Evolutionary conservation across 345 rosid genomes (phyloP), one percentile per base, ranked within the genome.

Genomic region (Eucalyptus lansdowneana): DNA sequence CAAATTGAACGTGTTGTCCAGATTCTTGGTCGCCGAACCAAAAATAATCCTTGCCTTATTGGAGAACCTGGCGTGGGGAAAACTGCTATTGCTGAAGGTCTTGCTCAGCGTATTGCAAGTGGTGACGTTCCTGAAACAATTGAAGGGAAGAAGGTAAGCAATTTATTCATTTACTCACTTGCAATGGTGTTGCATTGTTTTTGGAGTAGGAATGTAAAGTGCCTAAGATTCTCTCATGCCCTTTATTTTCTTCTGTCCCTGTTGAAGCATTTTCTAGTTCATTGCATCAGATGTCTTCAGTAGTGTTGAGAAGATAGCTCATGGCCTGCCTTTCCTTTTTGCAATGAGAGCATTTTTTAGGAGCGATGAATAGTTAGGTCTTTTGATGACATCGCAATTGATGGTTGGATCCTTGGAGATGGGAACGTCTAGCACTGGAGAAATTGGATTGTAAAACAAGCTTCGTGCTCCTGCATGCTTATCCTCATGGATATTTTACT

Each of bases 21-120:
- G 91, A 98, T 98, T 90, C 91, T 98, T 94, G 99, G 98, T 86
- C 97, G 99, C 58, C 91, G 99, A 90, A 98, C 99, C 83, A 97
- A 98, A 92, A 98, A 98, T 91, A 98, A 98, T 60, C 99, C 99
- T 0, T 98, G 99, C 91, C 99, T 98, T 90, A 96, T 97, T 89
- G 99, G 99, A 93, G 99, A 98, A 92, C 99, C 99, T 90, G 99
- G 99, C 76, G 99, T 98, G 60, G 99, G 99, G 86, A 98, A 98
- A 95, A 98, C 99, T 80, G 99, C 99, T 88, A 98, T 98, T 91
- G 99, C 99, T 5, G 99, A 97, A 94, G 99, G 99, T 88, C 99
- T 97, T 65, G 99, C 99, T 65, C 99, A 97, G 80, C 93, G 99
- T 40, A 98, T 98, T 89, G 94, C 99, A 40, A 95, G 90, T 89